These are phyloP conservation scores for Dryas octopetala DNA, from an alignment of 306 rosid genomes.

Conservation along the genomic window DNA sequence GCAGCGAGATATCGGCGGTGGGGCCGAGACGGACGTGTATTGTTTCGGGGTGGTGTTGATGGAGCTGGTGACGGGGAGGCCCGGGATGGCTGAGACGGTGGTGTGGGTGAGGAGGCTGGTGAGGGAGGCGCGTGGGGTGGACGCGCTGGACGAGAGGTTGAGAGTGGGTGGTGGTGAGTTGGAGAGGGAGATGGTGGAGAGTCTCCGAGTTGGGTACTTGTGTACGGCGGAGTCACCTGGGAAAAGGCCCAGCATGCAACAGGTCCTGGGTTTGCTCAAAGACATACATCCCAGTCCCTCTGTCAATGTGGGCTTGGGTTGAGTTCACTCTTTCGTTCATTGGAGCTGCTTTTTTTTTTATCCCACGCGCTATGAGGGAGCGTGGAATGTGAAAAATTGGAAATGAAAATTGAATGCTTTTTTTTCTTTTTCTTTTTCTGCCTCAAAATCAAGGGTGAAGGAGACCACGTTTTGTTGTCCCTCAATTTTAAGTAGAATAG, in stretches of 20 bases:
- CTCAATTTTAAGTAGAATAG: background rate
- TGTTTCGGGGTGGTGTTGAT: slow-evolving; percentile 92
- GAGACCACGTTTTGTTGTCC: slow-evolving; percentile 6
- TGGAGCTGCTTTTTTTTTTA: background rate
- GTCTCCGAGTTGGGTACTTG: slow-evolving; percentile 84
- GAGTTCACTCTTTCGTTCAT: slow-evolving; percentile 14
- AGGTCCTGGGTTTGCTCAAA: slow-evolving; percentile 80
- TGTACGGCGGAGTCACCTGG: slow-evolving; percentile 87
- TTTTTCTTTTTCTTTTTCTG: background rate
- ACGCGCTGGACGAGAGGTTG: slow-evolving; percentile 60
- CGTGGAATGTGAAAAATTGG: background rate
- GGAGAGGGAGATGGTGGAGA: slow-evolving; percentile 73
- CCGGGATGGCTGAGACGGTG: slow-evolving; percentile 82
- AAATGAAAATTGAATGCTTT: background rate
- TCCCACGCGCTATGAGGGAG: background rate
- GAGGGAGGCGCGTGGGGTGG: slow-evolving; percentile 59
- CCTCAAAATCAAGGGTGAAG: background rate
- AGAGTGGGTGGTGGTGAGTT: slow-evolving; percentile 33
- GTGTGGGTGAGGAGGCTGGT: slow-evolving; percentile 78
- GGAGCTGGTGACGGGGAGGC: slow-evolving; percentile 80
- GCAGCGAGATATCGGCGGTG: slow-evolving; percentile 19
- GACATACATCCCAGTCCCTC: slow-evolving; percentile 50
- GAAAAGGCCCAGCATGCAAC: slow-evolving; percentile 91
- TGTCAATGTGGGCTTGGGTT: slow-evolving; percentile 21
- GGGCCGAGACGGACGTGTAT: slow-evolving; percentile 73